Base-by-base conservation (phyloP, 805 yeast species). In the Candida anglica region DNA sequence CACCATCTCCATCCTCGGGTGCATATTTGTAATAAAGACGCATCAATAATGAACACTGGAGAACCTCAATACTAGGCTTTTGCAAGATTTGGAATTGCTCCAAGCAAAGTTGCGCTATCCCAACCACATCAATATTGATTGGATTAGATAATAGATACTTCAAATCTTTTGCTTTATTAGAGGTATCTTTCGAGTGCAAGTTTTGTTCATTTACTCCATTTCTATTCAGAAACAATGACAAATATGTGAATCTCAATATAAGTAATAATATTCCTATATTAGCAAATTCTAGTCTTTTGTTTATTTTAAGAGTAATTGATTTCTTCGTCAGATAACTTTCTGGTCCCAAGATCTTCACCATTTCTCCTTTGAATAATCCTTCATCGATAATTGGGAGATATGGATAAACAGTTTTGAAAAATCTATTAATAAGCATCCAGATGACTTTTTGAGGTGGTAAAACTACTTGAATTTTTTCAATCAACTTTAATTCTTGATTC, bases 321-420 rank as follows among this genome's bases (percentile, higher is more conserved):
- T 37, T 39, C 10, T 38, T 46, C 27, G 55, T 60, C 27, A 30
- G 40, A 42, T 32, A 50, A 28, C 28, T 52, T 34, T 47, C 56
- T 2, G 55, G 43, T 2, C 79, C 82, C 20, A 79, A 55, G 5
- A 78, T 67, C 16, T 64, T 48, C 1, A 57, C 43, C 13, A 77
- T 52, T 31, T 70, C 69, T 14, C 43, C 43, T 34, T 66, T 66
- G 49, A 77, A 75, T 7, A 62, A 61, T 33, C 45, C 58, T 49
- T 81, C 86, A 52, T 81, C 87, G 21, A 81, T 56, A 41, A 73
- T 77, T 3, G 93, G 89, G 45, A 81, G 63, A 37, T 73, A 79
- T 10, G 84, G 72, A 50, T 83, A 83, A 4, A 81, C 56, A 21
- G 69, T 64, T 8, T 65, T 66, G 49, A 82, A 82, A 42, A 75